A percentile compares a stretch with the other conserved stretches of the same genome.
Evolutionary conservation across 169 alveolate genomes (phyloP).

Genomic region (Plasmodium gonderi): DNA sequence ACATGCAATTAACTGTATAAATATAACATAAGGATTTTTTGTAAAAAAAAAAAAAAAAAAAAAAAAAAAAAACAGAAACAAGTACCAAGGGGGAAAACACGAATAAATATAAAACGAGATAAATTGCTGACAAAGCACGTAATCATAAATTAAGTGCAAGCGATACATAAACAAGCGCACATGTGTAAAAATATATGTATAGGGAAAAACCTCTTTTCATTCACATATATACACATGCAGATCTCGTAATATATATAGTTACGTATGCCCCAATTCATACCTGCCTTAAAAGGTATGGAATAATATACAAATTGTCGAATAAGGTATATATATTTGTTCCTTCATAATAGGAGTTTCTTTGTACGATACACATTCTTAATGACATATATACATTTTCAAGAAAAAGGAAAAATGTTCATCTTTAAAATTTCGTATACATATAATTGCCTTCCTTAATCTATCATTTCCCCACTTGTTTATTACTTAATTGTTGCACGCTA

Average conservation of each 20-base stretch:
- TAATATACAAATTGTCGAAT: not conserved
- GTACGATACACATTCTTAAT: not conserved
- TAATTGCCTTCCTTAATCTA: not conserved
- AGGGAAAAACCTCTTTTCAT: not conserved
- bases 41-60: too few species aligned
- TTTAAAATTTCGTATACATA: not conserved
- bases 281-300: not conserved
- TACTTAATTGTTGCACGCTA: not conserved
- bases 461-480: not conserved
- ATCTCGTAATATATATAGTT: too few species aligned
- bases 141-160: too few species aligned
- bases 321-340: not conserved
- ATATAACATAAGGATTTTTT: too few species aligned
- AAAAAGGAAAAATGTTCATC: not conserved
- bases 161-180: not conserved
- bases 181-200: not conserved
- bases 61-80: too few species aligned
- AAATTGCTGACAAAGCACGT: too few species aligned
- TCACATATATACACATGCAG: too few species aligned
- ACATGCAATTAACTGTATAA: too few species aligned
- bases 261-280: not conserved
- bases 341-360: conserved; percentile 2
- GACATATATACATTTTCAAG: not conserved
- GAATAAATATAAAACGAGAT: too few species aligned
- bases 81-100: too few species aligned